Evolutionary conservation across 306 rosid genomes (phyloP).

Genomic region (Trifolium dubium): DNA sequence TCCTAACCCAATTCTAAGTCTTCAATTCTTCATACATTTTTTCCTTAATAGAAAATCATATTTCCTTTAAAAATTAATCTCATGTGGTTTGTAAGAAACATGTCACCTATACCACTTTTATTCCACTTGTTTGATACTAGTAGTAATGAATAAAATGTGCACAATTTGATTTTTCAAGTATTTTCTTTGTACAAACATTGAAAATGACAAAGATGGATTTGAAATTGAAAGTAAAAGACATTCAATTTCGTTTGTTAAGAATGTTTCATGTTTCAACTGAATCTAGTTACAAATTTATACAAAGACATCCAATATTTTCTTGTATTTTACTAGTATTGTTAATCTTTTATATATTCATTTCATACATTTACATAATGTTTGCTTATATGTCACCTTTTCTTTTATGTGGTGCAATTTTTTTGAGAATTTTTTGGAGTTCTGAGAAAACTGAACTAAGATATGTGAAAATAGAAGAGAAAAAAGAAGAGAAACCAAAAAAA

Average conservation of each 20-base stretch:
- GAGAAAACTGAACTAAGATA: conserved; percentile 51
- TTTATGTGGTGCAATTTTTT: conserved; percentile 52
- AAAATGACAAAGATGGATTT: conserved; percentile 58
- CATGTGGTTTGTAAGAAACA: not conserved
- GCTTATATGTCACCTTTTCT: conserved; percentile 69
- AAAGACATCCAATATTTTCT: conserved; percentile 57
- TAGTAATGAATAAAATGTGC: conserved; percentile 1
- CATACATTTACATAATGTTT: conserved; percentile 52
- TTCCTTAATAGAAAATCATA: too few relatives aligned
- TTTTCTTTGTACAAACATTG: conserved; percentile 1
- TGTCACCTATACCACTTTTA: not conserved
- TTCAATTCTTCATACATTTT: not conserved
- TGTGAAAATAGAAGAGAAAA: conserved; percentile 38
- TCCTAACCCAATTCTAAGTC: not conserved
- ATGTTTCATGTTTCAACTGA: conserved; percentile 41
- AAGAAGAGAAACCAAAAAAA: conserved; percentile 24
- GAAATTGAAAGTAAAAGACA: conserved; percentile 47
- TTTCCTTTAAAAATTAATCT: too few relatives aligned
- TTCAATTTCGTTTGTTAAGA: conserved; percentile 49
- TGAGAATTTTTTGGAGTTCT: conserved; percentile 76
- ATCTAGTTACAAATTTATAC: conserved; percentile 47
- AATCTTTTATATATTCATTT: conserved; percentile 57
- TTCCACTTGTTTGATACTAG: conserved; percentile 7
- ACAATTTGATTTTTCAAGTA: not conserved
- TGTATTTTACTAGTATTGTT: conserved; percentile 38